Conservation (phyloP, 352 stramenopile genomes). For the Pythium oligandrum region DNA sequence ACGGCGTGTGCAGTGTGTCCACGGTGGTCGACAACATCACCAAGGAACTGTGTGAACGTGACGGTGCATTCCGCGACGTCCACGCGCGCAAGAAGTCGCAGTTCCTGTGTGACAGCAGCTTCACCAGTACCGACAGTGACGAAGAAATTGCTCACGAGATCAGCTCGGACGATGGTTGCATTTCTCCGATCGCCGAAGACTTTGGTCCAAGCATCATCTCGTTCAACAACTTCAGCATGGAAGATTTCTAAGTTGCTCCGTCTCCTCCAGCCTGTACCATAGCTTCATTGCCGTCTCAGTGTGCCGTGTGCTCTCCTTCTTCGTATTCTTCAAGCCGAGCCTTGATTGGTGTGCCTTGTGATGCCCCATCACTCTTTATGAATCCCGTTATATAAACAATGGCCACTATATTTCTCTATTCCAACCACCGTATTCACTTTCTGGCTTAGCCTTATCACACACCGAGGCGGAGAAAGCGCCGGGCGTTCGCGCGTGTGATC, state of each 20-base stretch:
- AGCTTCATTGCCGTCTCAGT: too few species aligned
- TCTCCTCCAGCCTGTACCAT: too few species aligned
- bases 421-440: too few species aligned
- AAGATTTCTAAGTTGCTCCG: constrained; percentile 14
- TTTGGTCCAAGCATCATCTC: constrained; percentile 51
- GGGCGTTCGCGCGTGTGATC: constrained; percentile 58
- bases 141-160: constrained; percentile 45
- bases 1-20: constrained; percentile 50
- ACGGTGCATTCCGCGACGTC: constrained; percentile 62
- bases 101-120: constrained; percentile 37
- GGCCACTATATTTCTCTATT: too few species aligned
- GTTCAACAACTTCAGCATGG: constrained; percentile 56
- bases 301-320: too few species aligned
- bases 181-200: constrained; percentile 13
- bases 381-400: too few species aligned
- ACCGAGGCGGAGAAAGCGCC: constrained; percentile 57
- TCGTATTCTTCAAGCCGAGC: too few species aligned
- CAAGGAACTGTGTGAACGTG: constrained; percentile 33
- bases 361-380: too few species aligned
- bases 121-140: constrained; percentile 69
- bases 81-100: constrained; percentile 48
- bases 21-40: constrained; percentile 57
- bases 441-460: background rate
- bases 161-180: constrained; percentile 4
- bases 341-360: too few species aligned